Conservation (phyloP, 1,139 yeast genomes). For the Saccharomyces hybrid region DNA sequence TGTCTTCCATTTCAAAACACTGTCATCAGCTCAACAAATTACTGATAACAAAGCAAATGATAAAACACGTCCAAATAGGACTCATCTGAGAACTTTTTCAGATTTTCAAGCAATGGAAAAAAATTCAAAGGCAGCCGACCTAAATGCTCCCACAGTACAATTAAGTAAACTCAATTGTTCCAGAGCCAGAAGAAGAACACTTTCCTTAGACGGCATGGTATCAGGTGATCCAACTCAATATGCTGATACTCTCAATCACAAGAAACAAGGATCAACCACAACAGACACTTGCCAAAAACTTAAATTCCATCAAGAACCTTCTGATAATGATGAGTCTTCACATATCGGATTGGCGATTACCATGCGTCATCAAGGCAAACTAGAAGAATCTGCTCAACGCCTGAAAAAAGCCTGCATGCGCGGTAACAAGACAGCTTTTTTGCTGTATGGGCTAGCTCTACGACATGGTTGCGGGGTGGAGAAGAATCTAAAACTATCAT, state of each 20-base stretch:
- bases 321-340: constrained; percentile 7
- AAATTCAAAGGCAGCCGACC: neutral
- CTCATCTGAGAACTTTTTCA: constrained; percentile 10
- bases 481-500: constrained; percentile 48
- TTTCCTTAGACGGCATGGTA: neutral
- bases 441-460: constrained; percentile 60
- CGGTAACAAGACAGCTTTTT: constrained; percentile 63
- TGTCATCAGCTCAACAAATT: neutral
- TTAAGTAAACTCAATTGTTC: neutral
- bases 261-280: neutral
- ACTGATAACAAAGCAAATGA: neutral
- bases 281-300: neutral
- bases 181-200: constrained; percentile 4
- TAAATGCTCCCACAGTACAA: neutral
- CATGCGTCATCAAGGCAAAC: constrained; percentile 50
- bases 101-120: constrained; percentile 3
- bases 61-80: constrained; percentile 3
- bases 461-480: constrained; percentile 66
- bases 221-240: neutral
- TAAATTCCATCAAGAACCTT: neutral
- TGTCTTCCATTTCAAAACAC: constrained; percentile 4
- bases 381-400: constrained; percentile 63
- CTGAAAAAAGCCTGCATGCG: constrained; percentile 36
- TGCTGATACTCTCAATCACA: neutral
- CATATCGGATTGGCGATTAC: constrained; percentile 39